phyloP scores from a whole-genome alignment of 2,329 filamentous ascomycete species.

The Ascochyta clinopodiicola region DNA sequence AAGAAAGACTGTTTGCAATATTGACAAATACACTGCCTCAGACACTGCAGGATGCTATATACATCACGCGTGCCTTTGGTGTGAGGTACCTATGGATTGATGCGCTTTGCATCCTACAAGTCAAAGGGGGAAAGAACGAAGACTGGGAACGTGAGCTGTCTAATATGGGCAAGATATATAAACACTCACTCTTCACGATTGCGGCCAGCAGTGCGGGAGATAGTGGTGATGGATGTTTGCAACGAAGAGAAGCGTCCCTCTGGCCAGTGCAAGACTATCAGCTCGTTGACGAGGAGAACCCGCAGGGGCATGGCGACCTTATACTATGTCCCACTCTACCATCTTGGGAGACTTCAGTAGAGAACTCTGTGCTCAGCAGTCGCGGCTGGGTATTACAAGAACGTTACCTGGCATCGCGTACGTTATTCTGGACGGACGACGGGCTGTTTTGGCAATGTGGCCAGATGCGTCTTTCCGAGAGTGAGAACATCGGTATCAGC shows the following conservation, averaged over 20 bases:
- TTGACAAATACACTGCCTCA: too few relatives aligned
- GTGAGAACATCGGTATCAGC: too few relatives aligned
- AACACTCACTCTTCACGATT: not conserved
- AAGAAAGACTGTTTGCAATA: not conserved
- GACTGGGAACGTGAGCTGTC: not conserved
- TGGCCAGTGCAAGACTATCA: not conserved
- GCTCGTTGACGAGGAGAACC: not conserved
- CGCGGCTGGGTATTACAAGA: slow-evolving; percentile 7
- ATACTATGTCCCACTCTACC: not conserved
- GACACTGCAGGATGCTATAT: too few relatives aligned
- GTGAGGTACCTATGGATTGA: too few relatives aligned
- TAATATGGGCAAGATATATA: not conserved
- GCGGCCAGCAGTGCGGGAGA: not conserved
- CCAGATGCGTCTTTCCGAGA: not conserved
- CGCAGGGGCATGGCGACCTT: not conserved
- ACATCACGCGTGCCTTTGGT: too few relatives aligned
- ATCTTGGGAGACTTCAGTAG: not conserved
- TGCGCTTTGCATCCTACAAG: not conserved
- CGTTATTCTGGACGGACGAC: not conserved
- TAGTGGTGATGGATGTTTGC: not conserved
- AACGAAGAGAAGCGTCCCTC: not conserved
- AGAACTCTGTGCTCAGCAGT: not conserved
- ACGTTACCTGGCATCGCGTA: not conserved
- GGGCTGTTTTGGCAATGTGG: slow-evolving; percentile 1
- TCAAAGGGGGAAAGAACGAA: not conserved